Evolutionary conservation across 306 rosid genomes (phyloP).

Genomic region (Inga oerstediana): DNA sequence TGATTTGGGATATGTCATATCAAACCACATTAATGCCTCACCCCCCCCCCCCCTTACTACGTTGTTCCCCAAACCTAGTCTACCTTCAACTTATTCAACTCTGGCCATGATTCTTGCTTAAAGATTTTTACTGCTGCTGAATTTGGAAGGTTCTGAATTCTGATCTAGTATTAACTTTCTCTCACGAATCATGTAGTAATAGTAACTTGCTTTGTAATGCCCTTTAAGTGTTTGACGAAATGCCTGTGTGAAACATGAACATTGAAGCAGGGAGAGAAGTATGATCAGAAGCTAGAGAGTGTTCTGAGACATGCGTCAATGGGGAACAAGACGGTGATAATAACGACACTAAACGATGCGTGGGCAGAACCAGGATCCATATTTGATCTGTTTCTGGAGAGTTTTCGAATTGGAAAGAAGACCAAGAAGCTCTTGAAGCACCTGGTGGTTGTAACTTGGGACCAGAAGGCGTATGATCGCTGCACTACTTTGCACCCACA

Average conservation of each 20-base stretch:
- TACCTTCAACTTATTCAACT: not conserved
- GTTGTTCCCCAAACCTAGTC: not conserved
- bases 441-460: slow-evolving; percentile 73
- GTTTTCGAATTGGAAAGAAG: slow-evolving; percentile 64
- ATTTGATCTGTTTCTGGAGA: slow-evolving; percentile 73
- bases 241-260: slow-evolving; percentile 10
- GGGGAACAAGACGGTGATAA: slow-evolving; percentile 62
- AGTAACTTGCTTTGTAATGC: not conserved
- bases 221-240: not conserved
- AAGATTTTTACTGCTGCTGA: too few species aligned
- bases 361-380: slow-evolving; percentile 88
- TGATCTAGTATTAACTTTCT: not conserved
- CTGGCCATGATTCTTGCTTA: not conserved
- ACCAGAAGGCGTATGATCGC: slow-evolving; percentile 65
- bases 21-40: not conserved
- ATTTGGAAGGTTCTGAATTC: not conserved
- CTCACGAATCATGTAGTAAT: not conserved
- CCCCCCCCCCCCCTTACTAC: not conserved
- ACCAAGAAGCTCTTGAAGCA: slow-evolving; percentile 62
- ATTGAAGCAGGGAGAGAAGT: not conserved
- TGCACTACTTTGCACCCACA: slow-evolving; percentile 66
- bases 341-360: slow-evolving; percentile 86
- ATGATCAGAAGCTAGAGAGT: slow-evolving; percentile 37
- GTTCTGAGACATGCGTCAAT: slow-evolving; percentile 61
- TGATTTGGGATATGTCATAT: not conserved